These are phyloP conservation scores for Halenospora varia DNA, from an alignment of 495 filamentous ascomycete genomes.

Conservation along the genomic window DNA sequence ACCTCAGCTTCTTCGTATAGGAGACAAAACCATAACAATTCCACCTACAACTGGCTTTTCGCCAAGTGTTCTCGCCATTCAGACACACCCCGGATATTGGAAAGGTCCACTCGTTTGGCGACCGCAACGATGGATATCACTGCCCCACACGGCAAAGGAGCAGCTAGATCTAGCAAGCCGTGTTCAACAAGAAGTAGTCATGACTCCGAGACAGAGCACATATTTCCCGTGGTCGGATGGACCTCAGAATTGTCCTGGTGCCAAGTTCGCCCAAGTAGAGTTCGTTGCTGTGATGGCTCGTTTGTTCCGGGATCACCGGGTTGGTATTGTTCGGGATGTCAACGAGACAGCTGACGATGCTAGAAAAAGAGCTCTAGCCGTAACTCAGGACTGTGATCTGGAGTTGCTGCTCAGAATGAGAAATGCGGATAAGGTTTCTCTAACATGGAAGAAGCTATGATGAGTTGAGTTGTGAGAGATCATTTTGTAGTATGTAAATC, in stretches of 20 bases:
- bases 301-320: neutral
- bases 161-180: neutral
- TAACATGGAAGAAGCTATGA: neutral
- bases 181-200: neutral
- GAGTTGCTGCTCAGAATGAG: neutral
- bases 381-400: neutral
- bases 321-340: neutral
- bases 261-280: neutral
- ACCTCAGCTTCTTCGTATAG: neutral
- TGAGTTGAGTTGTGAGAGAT: neutral
- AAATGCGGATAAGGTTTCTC: neutral
- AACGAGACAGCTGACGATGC: neutral
- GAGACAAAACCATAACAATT: neutral
- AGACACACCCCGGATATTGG: neutral
- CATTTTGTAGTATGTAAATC: too few species aligned
- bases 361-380: neutral
- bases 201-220: neutral
- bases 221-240: neutral
- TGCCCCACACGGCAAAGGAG: neutral
- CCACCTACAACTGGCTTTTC: neutral
- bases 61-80: neutral
- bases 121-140: neutral
- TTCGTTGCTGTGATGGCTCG: neutral
- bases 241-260: neutral
- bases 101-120: neutral